Percentiles rank a stretch among this genome's conserved stretches.
phyloP scores from a whole-genome alignment of 805 yeast genomes.

The Candida corydali region DNA sequence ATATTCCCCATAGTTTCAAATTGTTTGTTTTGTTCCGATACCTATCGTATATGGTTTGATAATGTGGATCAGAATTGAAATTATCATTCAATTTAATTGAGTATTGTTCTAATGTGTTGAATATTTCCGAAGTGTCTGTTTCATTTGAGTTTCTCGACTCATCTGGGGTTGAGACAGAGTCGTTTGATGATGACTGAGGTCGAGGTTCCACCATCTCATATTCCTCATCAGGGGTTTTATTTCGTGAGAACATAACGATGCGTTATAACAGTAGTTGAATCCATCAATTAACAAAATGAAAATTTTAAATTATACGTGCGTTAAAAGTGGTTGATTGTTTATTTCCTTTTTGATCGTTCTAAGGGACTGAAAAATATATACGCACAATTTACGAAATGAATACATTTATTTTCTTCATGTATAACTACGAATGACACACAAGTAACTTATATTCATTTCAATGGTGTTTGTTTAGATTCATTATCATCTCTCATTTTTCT shows the following conservation, averaged over 20 bases:
- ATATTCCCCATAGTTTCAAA: constrained; percentile 6
- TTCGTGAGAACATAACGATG: constrained; percentile 8
- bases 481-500: constrained; percentile 44
- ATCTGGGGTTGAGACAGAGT: constrained; percentile 2
- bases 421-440: too few relatives aligned
- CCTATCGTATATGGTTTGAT: constrained; percentile 17
- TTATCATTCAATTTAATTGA: constrained; percentile 14
- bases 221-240: constrained; percentile 4
- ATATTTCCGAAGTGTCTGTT: constrained; percentile 22
- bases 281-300: too few relatives aligned
- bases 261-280: too few relatives aligned
- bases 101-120: constrained; percentile 24
- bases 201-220: constrained; percentile 8
- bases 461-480: constrained; percentile 1
- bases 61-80: constrained; percentile 19
- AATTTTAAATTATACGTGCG: too few relatives aligned
- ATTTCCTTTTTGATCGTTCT: not conserved
- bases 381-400: not conserved
- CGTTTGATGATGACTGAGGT: not conserved
- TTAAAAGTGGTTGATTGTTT: too few relatives aligned
- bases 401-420: too few relatives aligned
- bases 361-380: not conserved
- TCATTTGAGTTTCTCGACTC: constrained; percentile 12
- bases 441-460: not conserved
- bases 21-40: constrained; percentile 13